Base-by-base conservation (phyloP, 345 rosid species). In the Syzygium grande region DNA sequence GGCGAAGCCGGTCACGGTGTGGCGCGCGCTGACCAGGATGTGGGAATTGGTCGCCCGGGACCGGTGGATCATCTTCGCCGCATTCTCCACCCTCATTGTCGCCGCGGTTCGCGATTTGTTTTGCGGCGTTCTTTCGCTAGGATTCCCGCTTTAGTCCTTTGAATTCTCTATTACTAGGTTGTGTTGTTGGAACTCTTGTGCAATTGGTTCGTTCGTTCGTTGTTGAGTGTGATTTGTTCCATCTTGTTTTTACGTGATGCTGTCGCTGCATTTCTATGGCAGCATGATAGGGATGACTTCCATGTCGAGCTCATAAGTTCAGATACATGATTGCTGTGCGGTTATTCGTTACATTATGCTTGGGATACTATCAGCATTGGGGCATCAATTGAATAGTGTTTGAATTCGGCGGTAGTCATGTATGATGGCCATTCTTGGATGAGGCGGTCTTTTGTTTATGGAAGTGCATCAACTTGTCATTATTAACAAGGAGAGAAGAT, bases 11-110 rank as follows among this genome's bases (percentile, higher is more conserved):
- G 97, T 97, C 65, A 93, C 98, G 34, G 91, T 97, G 77, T 95
- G 96, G 98, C 94, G 93, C 86, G 99, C 99, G 21, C 93, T 97
- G 58, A 87, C 91, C 54, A 94, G 98, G 88, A 95, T 96, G 98
- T 96, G 99, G 99, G 94, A 92, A 78, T 90, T 98, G 92, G 98
- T 96, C 85, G 93, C 98, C 68, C 91, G 90, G 87, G 99, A 98
- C 91, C 96, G 95, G 38, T 95, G 98, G 98, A 92, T 98, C 88
- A 93, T 98, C 90, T 91, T 93, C 86, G 94, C 96, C 11, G 98
- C 97, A 5, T 96, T 98, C 90, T 93, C 99, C 38, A 93, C 98
- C 63, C 93, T 98, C 85, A 90, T 95, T 86, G 78, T 95, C 38
- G 97, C 98, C 9, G 99, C 99, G 90, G 99, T 96, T 84, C 49